Evolutionary conservation across 257 asterid genomes (phyloP).

Genomic region (Knoxia roxburghii): DNA sequence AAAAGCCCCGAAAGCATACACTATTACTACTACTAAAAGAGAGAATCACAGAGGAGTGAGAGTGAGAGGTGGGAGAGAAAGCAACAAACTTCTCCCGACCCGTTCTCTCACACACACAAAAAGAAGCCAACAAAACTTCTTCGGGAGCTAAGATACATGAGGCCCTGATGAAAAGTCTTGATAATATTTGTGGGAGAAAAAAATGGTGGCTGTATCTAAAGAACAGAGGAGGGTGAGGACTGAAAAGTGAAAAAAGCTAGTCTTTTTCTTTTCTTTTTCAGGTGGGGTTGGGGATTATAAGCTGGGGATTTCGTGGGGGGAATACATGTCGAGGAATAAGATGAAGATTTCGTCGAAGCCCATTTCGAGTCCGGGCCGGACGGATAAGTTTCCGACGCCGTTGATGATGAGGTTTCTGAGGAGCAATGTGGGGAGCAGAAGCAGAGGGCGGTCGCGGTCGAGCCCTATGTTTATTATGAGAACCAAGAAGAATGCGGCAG

Average conservation of each 20-base stretch:
- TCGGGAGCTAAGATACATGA: background rate
- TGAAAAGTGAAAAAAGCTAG: no score
- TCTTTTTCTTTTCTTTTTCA: no score
- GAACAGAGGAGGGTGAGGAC: no score
- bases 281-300: no score
- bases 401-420: constrained; percentile 65
- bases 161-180: no score
- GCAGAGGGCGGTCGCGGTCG: constrained; percentile 62
- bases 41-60: no score
- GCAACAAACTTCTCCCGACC: background rate
- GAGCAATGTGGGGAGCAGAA: constrained; percentile 62
- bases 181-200: no score
- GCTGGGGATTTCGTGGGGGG: no score
- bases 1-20: background rate
- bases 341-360: constrained; percentile 59
- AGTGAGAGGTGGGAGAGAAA: background rate
- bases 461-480: constrained; percentile 60
- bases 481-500: constrained; percentile 27
- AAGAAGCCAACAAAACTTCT: background rate
- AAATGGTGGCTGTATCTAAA: no score
- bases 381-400: constrained; percentile 86
- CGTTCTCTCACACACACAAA: background rate
- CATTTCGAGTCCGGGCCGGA: constrained; percentile 62
- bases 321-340: background rate
- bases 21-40: background rate